Evolutionary conservation across 2,329 filamentous ascomycete species (phyloP), one percentile per base, ranked within the genome.

Genomic region (Calonectria multiphialidica): DNA sequence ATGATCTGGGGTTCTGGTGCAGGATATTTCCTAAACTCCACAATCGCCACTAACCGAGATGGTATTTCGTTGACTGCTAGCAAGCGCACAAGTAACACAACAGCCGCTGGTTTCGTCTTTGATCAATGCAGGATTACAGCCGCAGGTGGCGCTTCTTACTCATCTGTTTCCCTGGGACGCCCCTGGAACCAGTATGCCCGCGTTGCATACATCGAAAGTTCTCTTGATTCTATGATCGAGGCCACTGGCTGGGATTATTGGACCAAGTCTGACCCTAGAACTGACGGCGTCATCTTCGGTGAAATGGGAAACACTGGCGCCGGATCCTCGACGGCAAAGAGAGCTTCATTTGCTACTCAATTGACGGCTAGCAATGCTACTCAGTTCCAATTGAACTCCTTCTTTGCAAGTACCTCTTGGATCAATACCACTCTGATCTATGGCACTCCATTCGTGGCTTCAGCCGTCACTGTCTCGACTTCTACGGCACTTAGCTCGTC

Each of bases 1-100:
- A 86, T 87, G 81, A 87, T 82, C 9, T 82, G 83, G 76, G 86
- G 86, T 12, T 79, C 81, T 30, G 86, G 85, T 3, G 80, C 84
- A 0, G 86, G 80, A 8, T 87, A 87, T 73, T 87, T 88, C 80
- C 78, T 82, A 53, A 80, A 81, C 64, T 80, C 77, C 23, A 81
- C 78, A 35, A 81, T 82, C 44, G 68, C 80, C 3, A 79, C 81
- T 1, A 82, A 82, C 66, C 71, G 76, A 12, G 81, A 82, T 30
- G 76, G 76, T 9, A 72, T 81, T n/a, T 76, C 79, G 3, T 66
- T 82, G 21, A 82, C 81, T 0, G 81, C 81, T 77, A 78, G 80
- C 72, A 87, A 86, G 78, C 81, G 86, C 10, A 75, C 81, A 0
- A 82, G 81, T 2, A 82, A 81, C 68, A 82, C 82, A 0, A 84